Conservation (phyloP, 257 asterid genomes). For the Solanum sitiens region DNA sequence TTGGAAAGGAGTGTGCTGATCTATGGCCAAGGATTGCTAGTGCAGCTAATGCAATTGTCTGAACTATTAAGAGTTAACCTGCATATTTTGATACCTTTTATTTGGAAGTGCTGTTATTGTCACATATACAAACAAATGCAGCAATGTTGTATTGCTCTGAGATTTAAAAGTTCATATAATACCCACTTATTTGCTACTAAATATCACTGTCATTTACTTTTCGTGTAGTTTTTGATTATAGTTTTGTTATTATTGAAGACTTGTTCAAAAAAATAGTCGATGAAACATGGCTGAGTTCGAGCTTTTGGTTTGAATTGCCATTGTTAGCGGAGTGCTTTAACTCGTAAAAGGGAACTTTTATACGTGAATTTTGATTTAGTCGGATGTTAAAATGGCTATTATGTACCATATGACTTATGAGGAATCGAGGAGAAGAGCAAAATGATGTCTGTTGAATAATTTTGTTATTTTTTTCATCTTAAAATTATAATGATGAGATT, state of each 20-base stretch:
- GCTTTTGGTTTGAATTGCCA: not conserved
- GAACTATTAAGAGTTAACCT: not conserved
- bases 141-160: not conserved
- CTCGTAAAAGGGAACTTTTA: not conserved
- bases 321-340: not conserved
- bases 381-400: not conserved
- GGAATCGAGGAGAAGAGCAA: not conserved
- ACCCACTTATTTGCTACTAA: not conserved
- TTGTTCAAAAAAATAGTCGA: not conserved
- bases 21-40: constrained; percentile 51
- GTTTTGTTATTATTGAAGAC: not conserved
- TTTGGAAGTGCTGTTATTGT: not conserved
- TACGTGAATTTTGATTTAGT: accelerated
- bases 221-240: not conserved
- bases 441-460: no score
- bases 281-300: not conserved
- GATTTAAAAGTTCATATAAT: not conserved
- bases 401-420: not conserved
- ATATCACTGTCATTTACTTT: not conserved
- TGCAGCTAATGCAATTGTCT: constrained; percentile 31
- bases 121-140: not conserved
- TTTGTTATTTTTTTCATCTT: not conserved
- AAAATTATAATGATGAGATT: not conserved
- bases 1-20: constrained; percentile 49
- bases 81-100: not conserved